Evolutionary conservation across 140 eudicot species (phyloP).

Genomic region (Anethum foeniculum): DNA sequence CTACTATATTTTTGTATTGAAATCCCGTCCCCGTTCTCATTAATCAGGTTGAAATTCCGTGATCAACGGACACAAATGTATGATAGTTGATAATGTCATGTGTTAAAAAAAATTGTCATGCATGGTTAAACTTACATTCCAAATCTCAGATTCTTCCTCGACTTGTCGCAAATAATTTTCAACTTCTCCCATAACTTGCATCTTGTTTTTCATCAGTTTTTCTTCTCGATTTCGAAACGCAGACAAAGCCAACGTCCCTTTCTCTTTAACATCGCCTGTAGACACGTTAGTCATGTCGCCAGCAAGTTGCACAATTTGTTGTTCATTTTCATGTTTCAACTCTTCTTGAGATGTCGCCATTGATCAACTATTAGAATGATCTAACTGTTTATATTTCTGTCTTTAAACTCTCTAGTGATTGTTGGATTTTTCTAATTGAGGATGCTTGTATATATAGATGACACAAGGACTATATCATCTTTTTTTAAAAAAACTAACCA

Average conservation of each 20-base stretch:
- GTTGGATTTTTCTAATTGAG: too few species aligned
- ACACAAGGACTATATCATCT: too few species aligned
- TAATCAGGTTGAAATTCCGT: too few species aligned
- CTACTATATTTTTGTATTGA: too few species aligned
- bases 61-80: too few species aligned
- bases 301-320: neutral
- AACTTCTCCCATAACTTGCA: neutral
- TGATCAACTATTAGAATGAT: neutral
- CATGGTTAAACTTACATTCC: neutral
- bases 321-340: neutral
- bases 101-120: too few species aligned
- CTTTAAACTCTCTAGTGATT: neutral
- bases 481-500: too few species aligned
- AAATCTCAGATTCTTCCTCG: neutral
- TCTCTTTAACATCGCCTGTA: neutral
- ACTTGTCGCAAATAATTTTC: neutral
- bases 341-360: neutral
- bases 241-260: neutral
- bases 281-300: neutral
- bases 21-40: too few species aligned
- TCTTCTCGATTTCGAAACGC: neutral
- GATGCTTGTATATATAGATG: neutral
- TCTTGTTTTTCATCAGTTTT: neutral
- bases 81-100: too few species aligned
- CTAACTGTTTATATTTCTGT: too few species aligned